Evolutionary conservation across 306 rosid genomes (phyloP).

Genomic region (Acmispon strigosus): DNA sequence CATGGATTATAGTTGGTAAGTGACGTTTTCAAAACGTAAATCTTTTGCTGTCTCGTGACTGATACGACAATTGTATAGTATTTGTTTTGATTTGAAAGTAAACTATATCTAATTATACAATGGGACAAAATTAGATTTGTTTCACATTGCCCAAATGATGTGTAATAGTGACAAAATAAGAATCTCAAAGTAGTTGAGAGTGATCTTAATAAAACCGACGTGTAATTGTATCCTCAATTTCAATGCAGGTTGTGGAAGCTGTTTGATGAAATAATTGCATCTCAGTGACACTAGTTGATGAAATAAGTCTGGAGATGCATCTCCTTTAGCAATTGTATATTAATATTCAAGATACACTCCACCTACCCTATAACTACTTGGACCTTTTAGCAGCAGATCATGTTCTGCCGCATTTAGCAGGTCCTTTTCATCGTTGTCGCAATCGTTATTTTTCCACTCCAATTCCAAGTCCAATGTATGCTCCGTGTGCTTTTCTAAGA

Average conservation of each 20-base stretch:
- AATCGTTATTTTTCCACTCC: not conserved
- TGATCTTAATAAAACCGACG: not conserved
- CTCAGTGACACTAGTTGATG: not conserved
- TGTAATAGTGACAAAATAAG: not conserved
- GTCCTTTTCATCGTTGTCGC: constrained; percentile 1
- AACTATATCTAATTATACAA: not conserved
- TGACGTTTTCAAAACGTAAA: not conserved
- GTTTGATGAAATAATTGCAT: constrained; percentile 16
- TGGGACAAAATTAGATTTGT: not conserved
- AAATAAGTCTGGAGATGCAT: not conserved
- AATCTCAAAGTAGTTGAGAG: not conserved
- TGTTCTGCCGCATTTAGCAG: not conserved
- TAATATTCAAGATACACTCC: too few relatives aligned
- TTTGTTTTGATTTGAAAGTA: not conserved
- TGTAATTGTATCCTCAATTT: not conserved
- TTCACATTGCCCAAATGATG: not conserved
- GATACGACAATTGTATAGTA: not conserved
- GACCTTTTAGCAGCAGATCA: not conserved
- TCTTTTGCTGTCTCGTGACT: not conserved
- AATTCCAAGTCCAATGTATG: not conserved
- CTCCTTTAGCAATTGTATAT: constrained; percentile 1
- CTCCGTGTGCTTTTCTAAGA: constrained; percentile 3
- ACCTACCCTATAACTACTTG: not conserved
- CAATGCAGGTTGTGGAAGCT: not conserved
- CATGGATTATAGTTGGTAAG: not conserved